Conservation (phyloP, 1,284 basidiomycete genomes). For the Clitocybe nebularis region DNA sequence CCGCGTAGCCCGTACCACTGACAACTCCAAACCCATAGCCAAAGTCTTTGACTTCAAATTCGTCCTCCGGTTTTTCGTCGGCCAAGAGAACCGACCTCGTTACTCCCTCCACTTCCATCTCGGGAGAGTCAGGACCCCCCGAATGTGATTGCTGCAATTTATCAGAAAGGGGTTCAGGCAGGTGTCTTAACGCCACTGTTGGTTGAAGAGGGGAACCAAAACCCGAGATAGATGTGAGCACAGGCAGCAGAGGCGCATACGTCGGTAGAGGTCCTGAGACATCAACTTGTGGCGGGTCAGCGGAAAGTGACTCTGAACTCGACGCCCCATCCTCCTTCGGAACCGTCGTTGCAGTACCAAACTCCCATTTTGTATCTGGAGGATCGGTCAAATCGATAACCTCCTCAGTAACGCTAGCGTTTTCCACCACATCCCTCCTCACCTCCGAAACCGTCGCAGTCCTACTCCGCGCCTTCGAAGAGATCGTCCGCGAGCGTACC, state of each 20-base stretch:
- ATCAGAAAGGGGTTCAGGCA: background rate
- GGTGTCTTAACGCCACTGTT: background rate
- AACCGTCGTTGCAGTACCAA: constrained; percentile 41
- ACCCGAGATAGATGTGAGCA: constrained; percentile 9
- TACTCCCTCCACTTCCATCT: background rate
- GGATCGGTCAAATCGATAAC: constrained; percentile 35
- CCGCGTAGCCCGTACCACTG: constrained; percentile 23
- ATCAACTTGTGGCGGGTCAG: constrained; percentile 2
- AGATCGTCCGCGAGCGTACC: constrained; percentile 20
- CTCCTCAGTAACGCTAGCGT: constrained; percentile 7
- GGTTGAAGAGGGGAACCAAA: constrained; percentile 7
- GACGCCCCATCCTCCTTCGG: background rate
- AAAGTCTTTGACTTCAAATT: constrained; percentile 58
- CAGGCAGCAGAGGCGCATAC: constrained; percentile 7
- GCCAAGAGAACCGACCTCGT: background rate
- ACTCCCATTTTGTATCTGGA: constrained; percentile 47
- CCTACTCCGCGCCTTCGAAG: constrained; percentile 13
- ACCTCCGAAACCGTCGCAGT: constrained; percentile 11
- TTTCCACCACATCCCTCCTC: constrained; percentile 5
- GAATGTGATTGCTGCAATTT: too few species aligned
- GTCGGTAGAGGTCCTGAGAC: constrained; percentile 8
- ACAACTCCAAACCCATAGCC: constrained; percentile 53
- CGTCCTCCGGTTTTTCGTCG: constrained; percentile 22
- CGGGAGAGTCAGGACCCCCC: too few species aligned
- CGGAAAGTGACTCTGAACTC: background rate